A percentile compares a stretch with the other conserved stretches of the same genome.
Conservation (phyloP, 106 monocot species). For the Gastrodia elata region DNA sequence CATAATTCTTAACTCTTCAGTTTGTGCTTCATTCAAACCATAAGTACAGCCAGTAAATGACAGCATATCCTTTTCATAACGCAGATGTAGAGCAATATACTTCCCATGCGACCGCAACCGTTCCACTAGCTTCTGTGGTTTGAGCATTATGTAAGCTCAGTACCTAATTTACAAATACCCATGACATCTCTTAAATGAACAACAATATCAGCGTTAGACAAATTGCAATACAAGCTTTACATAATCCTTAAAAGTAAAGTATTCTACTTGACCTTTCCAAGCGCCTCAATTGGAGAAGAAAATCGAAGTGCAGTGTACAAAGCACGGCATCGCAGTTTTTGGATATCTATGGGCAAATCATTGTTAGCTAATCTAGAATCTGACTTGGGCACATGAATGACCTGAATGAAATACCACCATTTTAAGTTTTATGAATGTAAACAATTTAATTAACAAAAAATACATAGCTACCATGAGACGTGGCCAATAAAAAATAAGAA, state of each 20-base stretch:
- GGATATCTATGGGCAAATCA: conserved; percentile 82
- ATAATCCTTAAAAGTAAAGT: neutral
- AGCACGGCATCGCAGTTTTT: conserved; percentile 56
- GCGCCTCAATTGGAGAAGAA: conserved; percentile 68
- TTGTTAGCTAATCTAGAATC: conserved; percentile 95
- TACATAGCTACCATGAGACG: neutral
- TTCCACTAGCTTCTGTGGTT: conserved; percentile 93
- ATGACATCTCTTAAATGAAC: conserved; percentile 55
- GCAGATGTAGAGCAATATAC: conserved; percentile 86
- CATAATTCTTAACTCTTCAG: conserved; percentile 72
- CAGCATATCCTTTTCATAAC: conserved; percentile 97
- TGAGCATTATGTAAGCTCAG: conserved; percentile 82
- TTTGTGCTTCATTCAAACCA: conserved; percentile 60
- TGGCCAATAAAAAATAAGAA: too few species aligned
- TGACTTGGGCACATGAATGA: conserved; percentile 91
- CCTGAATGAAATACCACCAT: conserved; percentile 27
- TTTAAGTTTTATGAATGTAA: neutral
- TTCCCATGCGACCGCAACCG: conserved; percentile 51
- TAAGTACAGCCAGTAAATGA: conserved; percentile 92
- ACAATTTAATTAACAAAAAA: neutral
- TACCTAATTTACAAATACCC: conserved; percentile 69
- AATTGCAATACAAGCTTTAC: neutral
- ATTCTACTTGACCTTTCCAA: conserved; percentile 78
- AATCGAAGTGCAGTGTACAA: conserved; percentile 78
- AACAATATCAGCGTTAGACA: neutral